A percentile compares a stretch with the other conserved stretches of the same genome.
phyloP scores from a whole-genome alignment of 1,284 basidiomycete species.

The Somion occarium region DNA sequence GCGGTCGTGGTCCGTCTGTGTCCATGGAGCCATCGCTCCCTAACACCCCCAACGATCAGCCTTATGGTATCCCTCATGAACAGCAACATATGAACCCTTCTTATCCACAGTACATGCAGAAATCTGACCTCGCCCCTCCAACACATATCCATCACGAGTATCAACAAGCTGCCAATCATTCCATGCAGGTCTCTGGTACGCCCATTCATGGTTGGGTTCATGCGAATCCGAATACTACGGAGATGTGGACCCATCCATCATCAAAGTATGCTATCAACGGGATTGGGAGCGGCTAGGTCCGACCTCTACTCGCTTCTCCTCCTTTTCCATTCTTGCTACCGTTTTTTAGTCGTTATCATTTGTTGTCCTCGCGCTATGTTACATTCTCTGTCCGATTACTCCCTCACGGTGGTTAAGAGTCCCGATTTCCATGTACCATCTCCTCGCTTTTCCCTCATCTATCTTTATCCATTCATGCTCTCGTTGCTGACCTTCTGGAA shows the following conservation, averaged over 20 bases:
- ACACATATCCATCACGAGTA: slow-evolving; percentile 10
- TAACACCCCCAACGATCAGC: slow-evolving; percentile 10
- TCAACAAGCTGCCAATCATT: neutral
- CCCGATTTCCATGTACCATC: neutral
- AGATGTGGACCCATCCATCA: slow-evolving; percentile 1
- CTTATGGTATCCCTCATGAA: slow-evolving; percentile 10
- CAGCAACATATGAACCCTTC: neutral
- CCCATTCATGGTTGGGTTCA: slow-evolving; percentile 1
- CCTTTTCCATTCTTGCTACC: neutral
- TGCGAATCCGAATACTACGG: neutral
- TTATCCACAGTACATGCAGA: neutral
- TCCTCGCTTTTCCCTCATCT: neutral
- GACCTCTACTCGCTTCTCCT: no score
- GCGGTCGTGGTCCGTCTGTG: neutral
- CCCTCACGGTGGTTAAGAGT: neutral
- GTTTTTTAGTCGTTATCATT: neutral
- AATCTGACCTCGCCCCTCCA: neutral
- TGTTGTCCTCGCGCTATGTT: neutral
- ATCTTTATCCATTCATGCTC: neutral
- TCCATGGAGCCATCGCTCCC: slow-evolving; percentile 9
- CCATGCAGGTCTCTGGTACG: neutral
- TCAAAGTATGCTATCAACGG: no score
- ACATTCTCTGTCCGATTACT: neutral
- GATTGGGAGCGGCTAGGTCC: no score
- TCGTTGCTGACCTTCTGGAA: neutral